A percentile compares a stretch with the other conserved stretches of the same genome.
Evolutionary conservation across 495 filamentous ascomycete species (phyloP).

Genomic region (Penicillium ucsense): DNA sequence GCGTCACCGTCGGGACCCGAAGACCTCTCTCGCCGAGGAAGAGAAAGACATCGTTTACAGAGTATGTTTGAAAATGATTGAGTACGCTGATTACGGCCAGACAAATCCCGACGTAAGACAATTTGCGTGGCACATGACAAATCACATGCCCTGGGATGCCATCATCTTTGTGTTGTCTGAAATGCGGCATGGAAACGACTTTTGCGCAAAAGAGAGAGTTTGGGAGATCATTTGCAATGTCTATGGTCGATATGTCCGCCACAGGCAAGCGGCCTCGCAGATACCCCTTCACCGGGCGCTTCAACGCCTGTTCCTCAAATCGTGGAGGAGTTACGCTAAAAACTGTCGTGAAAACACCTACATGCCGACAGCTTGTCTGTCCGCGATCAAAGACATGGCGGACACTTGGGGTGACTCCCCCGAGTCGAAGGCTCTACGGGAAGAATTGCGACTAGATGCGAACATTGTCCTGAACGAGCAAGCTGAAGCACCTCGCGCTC

Average conservation of each 20-base stretch:
- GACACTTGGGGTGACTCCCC: neutral
- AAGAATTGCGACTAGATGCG: neutral
- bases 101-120: conserved; percentile 14
- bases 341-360: conserved; percentile 15
- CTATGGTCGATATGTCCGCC: conserved; percentile 16
- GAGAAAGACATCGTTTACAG: conserved; percentile 33
- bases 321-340: conserved; percentile 23
- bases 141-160: conserved; percentile 33
- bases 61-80: conserved; percentile 26
- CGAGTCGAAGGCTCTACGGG: neutral
- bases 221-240: conserved; percentile 26
- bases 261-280: conserved; percentile 10
- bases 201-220: conserved; percentile 19
- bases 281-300: conserved; percentile 26
- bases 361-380: conserved; percentile 17
- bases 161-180: conserved; percentile 34
- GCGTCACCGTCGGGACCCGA: conserved; percentile 25
- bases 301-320: conserved; percentile 26
- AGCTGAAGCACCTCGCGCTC: neutral
- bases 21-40: conserved; percentile 14
- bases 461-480: neutral
- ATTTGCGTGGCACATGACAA: conserved; percentile 27
- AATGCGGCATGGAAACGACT: conserved; percentile 20
- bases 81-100: conserved; percentile 23
- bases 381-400: conserved; percentile 8